Conservation (phyloP, 2,329 filamentous ascomycete species). For the Pseudogymnoascus sp. region DNA sequence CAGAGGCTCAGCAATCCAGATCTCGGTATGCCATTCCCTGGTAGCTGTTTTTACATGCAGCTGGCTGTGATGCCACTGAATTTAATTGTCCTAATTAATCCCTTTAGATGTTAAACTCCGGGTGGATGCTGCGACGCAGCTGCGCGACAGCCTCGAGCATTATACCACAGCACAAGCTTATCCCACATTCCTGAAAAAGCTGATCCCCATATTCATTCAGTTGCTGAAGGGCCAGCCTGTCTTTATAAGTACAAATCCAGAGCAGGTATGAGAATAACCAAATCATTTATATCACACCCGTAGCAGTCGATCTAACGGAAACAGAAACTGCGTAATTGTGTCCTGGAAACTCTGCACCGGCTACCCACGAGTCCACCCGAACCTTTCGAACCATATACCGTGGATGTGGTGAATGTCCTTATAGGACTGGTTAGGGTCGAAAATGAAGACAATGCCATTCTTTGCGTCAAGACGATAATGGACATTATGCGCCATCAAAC, state of each 20-base stretch:
- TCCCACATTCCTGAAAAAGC: constrained; percentile 68
- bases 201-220: constrained; percentile 82
- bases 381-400: constrained; percentile 77
- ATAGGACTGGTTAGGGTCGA: constrained; percentile 83
- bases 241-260: constrained; percentile 80
- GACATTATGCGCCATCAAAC: constrained; percentile 91
- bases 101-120: constrained; percentile 67
- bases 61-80: constrained; percentile 14
- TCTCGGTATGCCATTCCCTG: constrained; percentile 18
- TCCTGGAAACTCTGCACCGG: constrained; percentile 90
- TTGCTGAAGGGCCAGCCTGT: constrained; percentile 79
- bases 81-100: constrained; percentile 10
- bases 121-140: constrained; percentile 69
- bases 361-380: constrained; percentile 67
- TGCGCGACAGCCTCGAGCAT: constrained; percentile 86
- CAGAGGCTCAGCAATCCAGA: constrained; percentile 48
- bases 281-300: constrained; percentile 10
- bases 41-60: background rate
- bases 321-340: constrained; percentile 80
- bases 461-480: constrained; percentile 97
- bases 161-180: constrained; percentile 75
- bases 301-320: background rate
- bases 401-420: constrained; percentile 80
- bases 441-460: constrained; percentile 97
- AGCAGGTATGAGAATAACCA: constrained; percentile 56